Evolutionary conservation across 2,329 filamentous ascomycete genomes (phyloP).

Genomic region (Clarireedia homoeocarpa): DNA sequence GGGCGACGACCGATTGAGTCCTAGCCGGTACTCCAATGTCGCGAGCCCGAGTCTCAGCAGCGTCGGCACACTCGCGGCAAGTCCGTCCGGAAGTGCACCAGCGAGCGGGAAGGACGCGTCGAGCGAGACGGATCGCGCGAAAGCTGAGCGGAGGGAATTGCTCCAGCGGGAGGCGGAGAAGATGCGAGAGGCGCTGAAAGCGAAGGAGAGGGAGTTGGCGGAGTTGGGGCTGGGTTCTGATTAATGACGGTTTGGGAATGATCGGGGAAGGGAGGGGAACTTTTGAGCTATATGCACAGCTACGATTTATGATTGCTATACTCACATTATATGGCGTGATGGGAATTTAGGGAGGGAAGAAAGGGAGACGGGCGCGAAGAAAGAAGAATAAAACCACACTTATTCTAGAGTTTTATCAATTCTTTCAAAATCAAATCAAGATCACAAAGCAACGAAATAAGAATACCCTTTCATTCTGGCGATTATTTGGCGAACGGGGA

Average conservation of each 20-base stretch:
- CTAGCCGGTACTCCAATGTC: conserved; percentile 12
- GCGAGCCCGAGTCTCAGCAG: conserved; percentile 11
- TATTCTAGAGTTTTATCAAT: no score
- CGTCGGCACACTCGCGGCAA: conserved; percentile 13
- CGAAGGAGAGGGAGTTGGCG: conserved; percentile 27
- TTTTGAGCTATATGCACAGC: not conserved
- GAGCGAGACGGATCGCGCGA: conserved; percentile 43
- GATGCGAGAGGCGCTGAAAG: conserved; percentile 44
- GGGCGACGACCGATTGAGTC: conserved; percentile 10
- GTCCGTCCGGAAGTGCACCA: conserved; percentile 30
- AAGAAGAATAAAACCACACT: no score
- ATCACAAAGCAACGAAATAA: no score
- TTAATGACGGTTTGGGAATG: not conserved
- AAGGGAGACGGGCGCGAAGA: no score
- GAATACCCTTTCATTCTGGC: no score
- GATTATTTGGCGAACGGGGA: no score
- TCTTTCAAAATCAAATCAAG: no score
- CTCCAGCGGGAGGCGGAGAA: conserved; percentile 66
- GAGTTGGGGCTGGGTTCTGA: conserved; percentile 17
- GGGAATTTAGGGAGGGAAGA: no score
- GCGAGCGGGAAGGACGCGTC: conserved; percentile 26
- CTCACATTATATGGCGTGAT: no score
- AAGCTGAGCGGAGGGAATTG: conserved; percentile 55
- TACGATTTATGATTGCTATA: conserved; percentile 2
- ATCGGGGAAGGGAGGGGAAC: no score